Conservation (phyloP, 108 stramenopile species). For the Discostella stelligeroides region DNA sequence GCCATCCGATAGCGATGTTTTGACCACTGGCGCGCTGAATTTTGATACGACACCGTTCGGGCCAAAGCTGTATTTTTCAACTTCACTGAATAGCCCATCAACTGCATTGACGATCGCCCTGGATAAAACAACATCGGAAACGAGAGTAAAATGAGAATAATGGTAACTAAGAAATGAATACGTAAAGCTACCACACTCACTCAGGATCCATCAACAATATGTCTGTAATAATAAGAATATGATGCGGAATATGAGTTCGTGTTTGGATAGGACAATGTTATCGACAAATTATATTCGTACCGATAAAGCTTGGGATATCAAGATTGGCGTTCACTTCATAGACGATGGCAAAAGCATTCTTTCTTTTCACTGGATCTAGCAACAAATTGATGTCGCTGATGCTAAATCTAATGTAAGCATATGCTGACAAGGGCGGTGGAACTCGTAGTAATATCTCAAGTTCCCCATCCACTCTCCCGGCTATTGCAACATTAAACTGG, state of each 20-base stretch:
- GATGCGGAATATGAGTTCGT: too few species aligned
- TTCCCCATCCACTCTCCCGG: constrained; percentile 14
- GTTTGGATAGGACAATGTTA: too few species aligned
- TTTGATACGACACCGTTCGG: constrained; percentile 29
- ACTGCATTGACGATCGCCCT: constrained; percentile 14
- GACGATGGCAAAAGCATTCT: constrained; percentile 10
- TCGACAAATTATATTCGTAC: constrained; percentile 2
- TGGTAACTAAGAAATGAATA: background rate
- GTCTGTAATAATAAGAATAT: too few species aligned
- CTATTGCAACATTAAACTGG: constrained; percentile 17
- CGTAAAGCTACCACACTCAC: background rate
- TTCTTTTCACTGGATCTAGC: constrained; percentile 20
- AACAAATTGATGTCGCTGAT: constrained; percentile 38
- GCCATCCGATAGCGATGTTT: background rate
- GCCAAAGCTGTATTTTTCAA: constrained; percentile 27
- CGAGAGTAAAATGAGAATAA: background rate
- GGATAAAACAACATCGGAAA: background rate
- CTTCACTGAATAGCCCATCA: constrained; percentile 24
- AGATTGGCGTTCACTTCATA: background rate
- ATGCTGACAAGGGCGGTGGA: background rate
- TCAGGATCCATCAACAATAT: constrained; percentile 9
- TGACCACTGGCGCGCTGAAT: constrained; percentile 21
- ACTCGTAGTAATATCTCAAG: background rate
- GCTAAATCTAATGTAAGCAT: constrained; percentile 5
- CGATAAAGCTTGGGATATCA: constrained; percentile 8